Conservation (phyloP, 768 basidiomycete species). For the Cytidiella melzeri region DNA sequence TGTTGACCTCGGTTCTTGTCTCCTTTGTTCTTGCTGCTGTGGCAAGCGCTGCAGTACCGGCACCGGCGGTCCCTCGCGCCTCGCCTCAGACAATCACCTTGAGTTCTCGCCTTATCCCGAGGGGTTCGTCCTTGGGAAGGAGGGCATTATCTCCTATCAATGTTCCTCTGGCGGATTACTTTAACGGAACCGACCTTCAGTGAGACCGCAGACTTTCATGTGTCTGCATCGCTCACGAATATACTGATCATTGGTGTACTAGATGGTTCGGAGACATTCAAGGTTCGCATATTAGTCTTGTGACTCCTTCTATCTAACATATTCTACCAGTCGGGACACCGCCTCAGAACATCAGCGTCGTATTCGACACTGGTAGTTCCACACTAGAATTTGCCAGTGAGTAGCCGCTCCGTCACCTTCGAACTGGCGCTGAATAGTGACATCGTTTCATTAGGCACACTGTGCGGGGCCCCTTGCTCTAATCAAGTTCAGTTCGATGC, state of each 20-base stretch:
- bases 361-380: constrained; percentile 53
- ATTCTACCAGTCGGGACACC: constrained; percentile 42
- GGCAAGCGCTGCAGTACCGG: constrained; percentile 3
- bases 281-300: constrained; percentile 22
- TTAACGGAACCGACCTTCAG: constrained; percentile 55
- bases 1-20: background rate
- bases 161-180: constrained; percentile 46
- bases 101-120: constrained; percentile 15
- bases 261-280: constrained; percentile 52
- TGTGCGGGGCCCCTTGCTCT: constrained; percentile 38
- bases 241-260: background rate
- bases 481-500: constrained; percentile 43
- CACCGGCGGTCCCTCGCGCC: constrained; percentile 3
- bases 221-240: background rate
- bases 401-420: constrained; percentile 10
- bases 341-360: constrained; percentile 40
- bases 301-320: constrained; percentile 1
- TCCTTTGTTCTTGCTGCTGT: background rate
- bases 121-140: constrained; percentile 10
- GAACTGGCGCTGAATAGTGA: constrained; percentile 3
- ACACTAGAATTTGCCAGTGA: constrained; percentile 44
- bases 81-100: constrained; percentile 16
- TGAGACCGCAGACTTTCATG: constrained; percentile 19
- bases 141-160: constrained; percentile 28
- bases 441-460: constrained; percentile 30